A percentile compares a stretch with the other conserved stretches of the same genome.
Conservation (phyloP, 495 filamentous ascomycete genomes). For the Aspergillus incahuasiensis region DNA sequence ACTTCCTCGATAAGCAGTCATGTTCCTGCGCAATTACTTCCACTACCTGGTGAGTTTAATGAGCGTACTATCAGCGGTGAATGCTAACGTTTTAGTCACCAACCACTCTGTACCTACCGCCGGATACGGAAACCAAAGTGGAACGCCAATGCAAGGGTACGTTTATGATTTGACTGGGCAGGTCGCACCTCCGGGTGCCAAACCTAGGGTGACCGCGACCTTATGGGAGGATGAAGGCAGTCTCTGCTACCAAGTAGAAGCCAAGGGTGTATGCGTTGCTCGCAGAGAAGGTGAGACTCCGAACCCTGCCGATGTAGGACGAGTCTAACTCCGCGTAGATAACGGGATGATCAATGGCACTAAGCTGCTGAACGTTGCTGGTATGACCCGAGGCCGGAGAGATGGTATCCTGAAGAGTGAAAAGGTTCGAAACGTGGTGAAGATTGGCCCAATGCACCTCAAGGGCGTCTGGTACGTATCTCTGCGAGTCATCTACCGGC, state of each 20-base stretch:
- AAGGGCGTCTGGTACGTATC: constrained; percentile 91
- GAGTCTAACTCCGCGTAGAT: constrained; percentile 53
- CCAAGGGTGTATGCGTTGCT: constrained; percentile 92
- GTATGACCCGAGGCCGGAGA: constrained; percentile 93
- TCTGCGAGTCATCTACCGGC: no score
- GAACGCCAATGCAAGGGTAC: constrained; percentile 48
- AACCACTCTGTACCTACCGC: constrained; percentile 43
- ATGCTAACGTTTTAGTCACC: constrained; percentile 11
- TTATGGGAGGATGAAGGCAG: constrained; percentile 98
- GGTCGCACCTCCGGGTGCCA: constrained; percentile 90
- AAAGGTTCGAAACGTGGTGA: constrained; percentile 93
- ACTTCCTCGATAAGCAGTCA: constrained; percentile 61
- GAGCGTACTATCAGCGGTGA: neutral
- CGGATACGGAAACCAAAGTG: constrained; percentile 48
- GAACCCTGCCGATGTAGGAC: neutral
- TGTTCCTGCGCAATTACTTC: constrained; percentile 55
- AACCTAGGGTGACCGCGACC: constrained; percentile 95
- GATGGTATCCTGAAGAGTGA: constrained; percentile 98
- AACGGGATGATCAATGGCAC: constrained; percentile 99
- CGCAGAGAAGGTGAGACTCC: constrained; percentile 74
- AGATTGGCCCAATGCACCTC: constrained; percentile 98
- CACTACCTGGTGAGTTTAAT: constrained; percentile 58
- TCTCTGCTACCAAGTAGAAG: constrained; percentile 96
- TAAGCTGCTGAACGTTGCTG: constrained; percentile 92
- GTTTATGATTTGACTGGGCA: constrained; percentile 86